These are phyloP conservation scores for Wickerhamomyces queroliae DNA, from an alignment of 805 yeast genomes.

Conservation along the genomic window DNA sequence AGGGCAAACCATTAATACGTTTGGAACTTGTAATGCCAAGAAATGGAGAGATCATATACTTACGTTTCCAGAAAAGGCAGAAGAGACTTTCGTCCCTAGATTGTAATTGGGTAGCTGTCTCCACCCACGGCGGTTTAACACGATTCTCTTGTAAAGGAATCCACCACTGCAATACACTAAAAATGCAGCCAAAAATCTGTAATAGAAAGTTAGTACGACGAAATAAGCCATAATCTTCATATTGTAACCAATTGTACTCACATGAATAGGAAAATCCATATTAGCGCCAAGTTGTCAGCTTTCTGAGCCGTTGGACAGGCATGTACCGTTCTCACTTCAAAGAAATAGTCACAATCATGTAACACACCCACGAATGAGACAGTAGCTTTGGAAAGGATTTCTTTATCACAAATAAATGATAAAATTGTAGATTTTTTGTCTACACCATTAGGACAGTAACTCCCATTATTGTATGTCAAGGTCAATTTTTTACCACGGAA, in stretches of 20 bases:
- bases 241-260: constrained; percentile 31
- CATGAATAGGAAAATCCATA: constrained; percentile 59
- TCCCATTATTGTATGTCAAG: constrained; percentile 66
- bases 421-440: constrained; percentile 58
- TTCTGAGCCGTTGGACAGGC: constrained; percentile 81
- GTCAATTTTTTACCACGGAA: constrained; percentile 70
- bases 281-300: constrained; percentile 55
- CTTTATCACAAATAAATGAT: constrained; percentile 76
- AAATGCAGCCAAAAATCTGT: constrained; percentile 29
- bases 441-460: constrained; percentile 50
- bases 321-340: constrained; percentile 78
- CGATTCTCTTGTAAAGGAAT: constrained; percentile 26
- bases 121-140: constrained; percentile 31
- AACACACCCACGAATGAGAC: constrained; percentile 65
- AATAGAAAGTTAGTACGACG: constrained; percentile 10
- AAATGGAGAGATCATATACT: constrained; percentile 8
- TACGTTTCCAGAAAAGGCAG: constrained; percentile 21
- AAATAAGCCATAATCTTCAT: constrained; percentile 33
- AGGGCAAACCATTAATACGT: constrained; percentile 1
- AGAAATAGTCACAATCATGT: constrained; percentile 76
- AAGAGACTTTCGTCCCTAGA: constrained; percentile 18
- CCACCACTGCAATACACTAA: constrained; percentile 40
- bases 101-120: constrained; percentile 26
- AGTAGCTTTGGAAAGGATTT: constrained; percentile 56
- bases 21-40: neutral